Base-by-base conservation (phyloP, 805 yeast genomes). In the Wickerhamomyces pijperi region DNA sequence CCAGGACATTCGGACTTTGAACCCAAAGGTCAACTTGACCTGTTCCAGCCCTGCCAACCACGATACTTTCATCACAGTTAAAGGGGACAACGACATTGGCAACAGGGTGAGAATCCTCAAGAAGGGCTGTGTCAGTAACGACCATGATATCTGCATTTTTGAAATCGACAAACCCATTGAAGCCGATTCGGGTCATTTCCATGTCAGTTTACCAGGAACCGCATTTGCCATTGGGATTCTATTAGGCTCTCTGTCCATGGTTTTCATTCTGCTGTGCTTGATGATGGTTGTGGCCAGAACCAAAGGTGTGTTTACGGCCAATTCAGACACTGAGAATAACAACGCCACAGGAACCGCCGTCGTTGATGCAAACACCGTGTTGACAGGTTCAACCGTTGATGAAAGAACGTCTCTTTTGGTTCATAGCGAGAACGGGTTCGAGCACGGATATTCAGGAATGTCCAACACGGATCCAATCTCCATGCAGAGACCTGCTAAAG, bases 161-260 rank as follows among this genome's bases (percentile, higher is more conserved):
- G 53, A 79, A 2, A 63, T 82, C 35, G 90, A 83, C 45, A 65
- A 74, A 36, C 85, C 88, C 2, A 61, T 83, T n/a, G 70, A 72
- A 31, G 68, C 80, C 19, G 53, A 52, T n/a, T 62, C 58, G 21
- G 52, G 67, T 17, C 68, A 71, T 28, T 61, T 76, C 35, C 81
- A 72, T 42, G 56, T 82, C 19, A 79, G 72, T 43, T 58, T 83
- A 29, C 87, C 92, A 5, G 67, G 75, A 38, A 67, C 78, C 16
- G 83, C 90, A 13, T 60, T 82, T 25, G 78, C 78, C 0, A 56
- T 82, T 20, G 94, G 92, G 6, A 61, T 80, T 4, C 58, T 81
- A 2, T 50, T 79, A 8, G 90, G 90, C 0, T 64, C 78, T 23
- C 46, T 78, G 3, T 48, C 65, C 3, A 52, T 67, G 23, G 44